Evolutionary conservation across 495 filamentous ascomycete genomes (phyloP), one percentile per base, ranked within the genome.

Genomic region (Talaromyces trachyspermus): DNA sequence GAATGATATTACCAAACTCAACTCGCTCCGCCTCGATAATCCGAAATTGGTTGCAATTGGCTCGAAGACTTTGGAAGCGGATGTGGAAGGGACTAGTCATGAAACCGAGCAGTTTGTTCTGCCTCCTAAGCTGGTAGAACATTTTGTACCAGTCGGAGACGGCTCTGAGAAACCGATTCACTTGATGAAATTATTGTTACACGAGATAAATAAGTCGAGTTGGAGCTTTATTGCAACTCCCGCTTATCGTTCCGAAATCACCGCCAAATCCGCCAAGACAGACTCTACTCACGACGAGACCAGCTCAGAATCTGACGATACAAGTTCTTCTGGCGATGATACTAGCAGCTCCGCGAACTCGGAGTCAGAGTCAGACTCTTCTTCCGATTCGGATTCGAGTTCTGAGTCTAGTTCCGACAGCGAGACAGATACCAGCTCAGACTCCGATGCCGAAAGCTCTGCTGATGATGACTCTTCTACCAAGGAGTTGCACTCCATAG

Each of bases 91-190:
- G 9, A 52, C 56, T 9, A 54, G 50, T 5, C 42, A 54, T 25
- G 56, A 64, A 22, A 49, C 46, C 36, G 66, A 62, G 1, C 56
- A 66, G 43, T 67, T 85, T 57, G 74, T 76, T 11, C 68, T 96
- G 0, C 91, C 92, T 0, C 57, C 75, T 1, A 75, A 76, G 0
- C 70, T 98, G 32, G 59, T 74, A 24, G 92, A 98, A 62, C 77
- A 71, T 43, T 85, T 80, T 15, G 66, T 95, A 14, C 78, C 86
- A 24, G 79, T 95, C 19, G 76, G 77, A 14, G 83, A 94, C 52
- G 80, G 76, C 12, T 77, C 76, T 27, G 73, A 88, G 17, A 98
- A 97, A 65, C 91, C 92, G 1, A 70, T 98, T 6, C 89, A 89
- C 58, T 73, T 98, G 18, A 53, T 81, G 15, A 60, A 61, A 22